phyloP scores from a whole-genome alignment of 1,284 basidiomycete genomes.

The Ceratobasidium sp. region DNA sequence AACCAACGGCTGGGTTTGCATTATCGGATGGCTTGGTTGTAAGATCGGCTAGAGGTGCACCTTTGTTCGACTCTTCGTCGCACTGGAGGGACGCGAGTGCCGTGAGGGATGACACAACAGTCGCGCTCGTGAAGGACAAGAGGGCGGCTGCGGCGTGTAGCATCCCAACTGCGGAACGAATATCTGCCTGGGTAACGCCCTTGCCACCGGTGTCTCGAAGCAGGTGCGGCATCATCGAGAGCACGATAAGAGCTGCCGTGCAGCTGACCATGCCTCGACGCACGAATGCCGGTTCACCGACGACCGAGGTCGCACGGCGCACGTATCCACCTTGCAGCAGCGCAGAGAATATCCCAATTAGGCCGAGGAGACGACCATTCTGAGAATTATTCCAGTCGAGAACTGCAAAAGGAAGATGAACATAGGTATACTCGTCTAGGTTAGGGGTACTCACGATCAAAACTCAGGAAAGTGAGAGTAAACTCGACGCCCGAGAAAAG shows the following conservation, averaged over 20 bases:
- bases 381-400: conserved; percentile 91
- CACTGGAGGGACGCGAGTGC: conserved; percentile 88
- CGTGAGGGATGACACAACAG: conserved; percentile 90
- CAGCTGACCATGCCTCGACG: conserved; percentile 81
- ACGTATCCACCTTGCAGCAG: conserved; percentile 92
- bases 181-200: conserved; percentile 35
- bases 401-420: conserved; percentile 61
- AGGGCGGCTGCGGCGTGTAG: conserved; percentile 82
- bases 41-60: background rate
- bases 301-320: conserved; percentile 75
- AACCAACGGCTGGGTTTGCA: conserved; percentile 54
- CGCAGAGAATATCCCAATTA: conserved; percentile 89
- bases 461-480: conserved; percentile 91
- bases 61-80: conserved; percentile 63
- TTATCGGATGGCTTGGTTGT: background rate
- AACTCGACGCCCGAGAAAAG: conserved; percentile 92
- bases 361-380: conserved; percentile 85
- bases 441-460: conserved; percentile 73
- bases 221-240: conserved; percentile 76
- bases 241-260: conserved; percentile 73
- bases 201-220: conserved; percentile 52
- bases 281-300: conserved; percentile 84
- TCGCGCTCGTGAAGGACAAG: conserved; percentile 90
- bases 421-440: conserved; percentile 16
- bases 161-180: conserved; percentile 64